These are phyloP conservation scores for Corniculantispora saksenae DNA, from an alignment of 2,329 filamentous ascomycete species.

Conservation along the genomic window DNA sequence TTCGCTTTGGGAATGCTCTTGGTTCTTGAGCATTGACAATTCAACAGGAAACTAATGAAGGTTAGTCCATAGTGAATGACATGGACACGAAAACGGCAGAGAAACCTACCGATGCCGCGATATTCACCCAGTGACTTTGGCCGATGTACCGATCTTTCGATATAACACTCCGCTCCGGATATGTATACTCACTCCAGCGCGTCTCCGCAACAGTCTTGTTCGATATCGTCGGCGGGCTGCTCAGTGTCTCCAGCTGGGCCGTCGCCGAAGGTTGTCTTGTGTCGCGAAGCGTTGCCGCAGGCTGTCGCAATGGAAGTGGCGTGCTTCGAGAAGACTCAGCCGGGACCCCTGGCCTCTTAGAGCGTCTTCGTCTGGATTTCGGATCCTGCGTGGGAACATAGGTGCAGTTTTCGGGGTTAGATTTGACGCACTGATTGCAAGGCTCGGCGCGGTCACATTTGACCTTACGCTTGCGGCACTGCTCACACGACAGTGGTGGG, in stretches of 20 bases:
- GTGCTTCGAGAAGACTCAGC: not conserved
- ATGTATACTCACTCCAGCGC: not conserved
- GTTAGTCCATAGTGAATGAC: not conserved
- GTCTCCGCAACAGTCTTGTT: not conserved
- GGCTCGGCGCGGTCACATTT: conserved; percentile 60
- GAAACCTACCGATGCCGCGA: conserved; percentile 38
- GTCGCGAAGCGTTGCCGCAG: not conserved
- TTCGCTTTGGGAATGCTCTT: conserved; percentile 31
- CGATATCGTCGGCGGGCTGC: not conserved
- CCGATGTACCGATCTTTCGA: conserved; percentile 49
- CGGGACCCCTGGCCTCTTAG: not conserved
- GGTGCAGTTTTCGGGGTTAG: conserved; percentile 55
- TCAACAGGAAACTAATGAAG: conserved; percentile 33
- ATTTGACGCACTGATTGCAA: conserved; percentile 60
- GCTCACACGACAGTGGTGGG: conserved; percentile 52
- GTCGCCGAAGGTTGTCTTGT: not conserved
- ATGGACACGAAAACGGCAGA: not conserved
- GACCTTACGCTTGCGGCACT: conserved; percentile 63
- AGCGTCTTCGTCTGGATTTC: not conserved
- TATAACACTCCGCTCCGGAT: conserved; percentile 35
- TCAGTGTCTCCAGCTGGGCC: not conserved
- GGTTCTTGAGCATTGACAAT: conserved; percentile 28
- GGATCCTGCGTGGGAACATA: conserved; percentile 45
- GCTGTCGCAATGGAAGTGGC: not conserved
- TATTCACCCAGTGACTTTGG: conserved; percentile 54